Conservation (phyloP, 2,329 filamentous ascomycete genomes). For the Aspergillus pseudotamarii region DNA sequence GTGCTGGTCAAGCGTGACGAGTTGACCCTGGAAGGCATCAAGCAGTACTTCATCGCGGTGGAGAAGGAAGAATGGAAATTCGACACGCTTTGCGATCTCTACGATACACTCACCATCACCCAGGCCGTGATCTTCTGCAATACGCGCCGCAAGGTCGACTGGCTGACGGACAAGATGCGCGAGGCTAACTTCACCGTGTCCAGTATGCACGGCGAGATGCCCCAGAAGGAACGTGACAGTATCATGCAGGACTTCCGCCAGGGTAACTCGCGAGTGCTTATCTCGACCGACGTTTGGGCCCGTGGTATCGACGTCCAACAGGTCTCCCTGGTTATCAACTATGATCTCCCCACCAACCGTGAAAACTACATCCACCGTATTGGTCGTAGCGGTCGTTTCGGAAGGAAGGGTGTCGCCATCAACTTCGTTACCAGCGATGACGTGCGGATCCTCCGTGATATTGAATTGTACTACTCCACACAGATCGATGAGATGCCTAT, state of each 20-base stretch:
- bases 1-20: conserved; percentile 99
- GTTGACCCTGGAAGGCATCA: conserved; percentile 92
- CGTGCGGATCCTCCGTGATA: conserved; percentile 94
- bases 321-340: conserved; percentile 98
- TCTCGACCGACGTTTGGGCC: conserved; percentile 97
- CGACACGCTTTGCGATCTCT: conserved; percentile 96
- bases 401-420: conserved; percentile 97
- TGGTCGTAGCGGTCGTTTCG: conserved; percentile 91
- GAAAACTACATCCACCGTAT: conserved; percentile 99
- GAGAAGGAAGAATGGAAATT: conserved; percentile 99
- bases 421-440: conserved; percentile 99
- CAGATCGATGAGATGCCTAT: conserved; percentile 99
- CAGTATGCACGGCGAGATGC: conserved; percentile 99
- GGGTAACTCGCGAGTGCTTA: conserved; percentile 92
- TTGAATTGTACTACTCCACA: conserved; percentile 94
- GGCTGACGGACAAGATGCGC: conserved; percentile 99
- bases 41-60: conserved; percentile 99
- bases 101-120: conserved; percentile 97
- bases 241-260: conserved; percentile 99
- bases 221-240: conserved; percentile 94
- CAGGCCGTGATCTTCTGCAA: conserved; percentile 99
- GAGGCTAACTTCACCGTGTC: conserved; percentile 98
- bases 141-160: conserved; percentile 97
- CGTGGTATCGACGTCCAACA: conserved; percentile 99
- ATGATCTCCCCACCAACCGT: conserved; percentile 95